Conservation (phyloP, 2,329 filamentous ascomycete genomes). For the Phialophora expanda region DNA sequence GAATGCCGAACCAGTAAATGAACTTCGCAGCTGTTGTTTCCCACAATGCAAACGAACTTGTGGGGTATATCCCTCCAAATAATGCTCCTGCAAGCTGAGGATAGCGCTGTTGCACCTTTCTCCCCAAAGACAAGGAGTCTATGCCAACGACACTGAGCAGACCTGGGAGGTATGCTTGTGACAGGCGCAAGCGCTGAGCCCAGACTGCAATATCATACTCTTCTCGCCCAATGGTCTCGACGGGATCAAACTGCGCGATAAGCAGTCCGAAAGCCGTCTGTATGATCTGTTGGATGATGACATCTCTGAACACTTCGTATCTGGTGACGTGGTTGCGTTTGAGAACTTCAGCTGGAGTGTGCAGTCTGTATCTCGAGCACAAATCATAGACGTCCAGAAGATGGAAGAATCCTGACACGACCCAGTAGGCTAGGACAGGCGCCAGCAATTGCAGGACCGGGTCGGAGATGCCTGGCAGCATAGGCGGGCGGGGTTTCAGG, state of each 20-base stretch:
- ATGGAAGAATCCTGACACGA: slow-evolving; percentile 83
- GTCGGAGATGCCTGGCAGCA: slow-evolving; percentile 81
- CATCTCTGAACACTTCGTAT: slow-evolving; percentile 86
- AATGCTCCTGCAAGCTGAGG: slow-evolving; percentile 76
- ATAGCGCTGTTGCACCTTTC: slow-evolving; percentile 72
- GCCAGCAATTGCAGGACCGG: slow-evolving; percentile 75
- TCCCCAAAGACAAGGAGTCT: slow-evolving; percentile 75
- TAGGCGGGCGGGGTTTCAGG: slow-evolving; percentile 69
- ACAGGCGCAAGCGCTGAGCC: slow-evolving; percentile 79
- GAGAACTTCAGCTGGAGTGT: slow-evolving; percentile 88
- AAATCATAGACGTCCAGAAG: slow-evolving; percentile 81
- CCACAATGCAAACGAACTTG: slow-evolving; percentile 81
- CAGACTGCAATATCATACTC: slow-evolving; percentile 88
- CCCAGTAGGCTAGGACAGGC: slow-evolving; percentile 87
- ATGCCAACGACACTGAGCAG: slow-evolving; percentile 74
- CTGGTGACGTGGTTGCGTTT: slow-evolving; percentile 86
- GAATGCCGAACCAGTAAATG: slow-evolving; percentile 80
- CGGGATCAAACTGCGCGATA: slow-evolving; percentile 73
- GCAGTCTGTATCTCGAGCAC: slow-evolving; percentile 88
- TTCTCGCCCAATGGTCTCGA: slow-evolving; percentile 75
- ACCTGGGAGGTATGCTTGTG: slow-evolving; percentile 76
- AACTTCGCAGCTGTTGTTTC: slow-evolving; percentile 74
- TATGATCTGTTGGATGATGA: slow-evolving; percentile 87
- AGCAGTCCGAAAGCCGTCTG: slow-evolving; percentile 75
- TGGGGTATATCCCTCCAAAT: slow-evolving; percentile 76